Conservation (phyloP, 1,284 basidiomycete genomes). For the Lentinula novae-zelandiae region DNA sequence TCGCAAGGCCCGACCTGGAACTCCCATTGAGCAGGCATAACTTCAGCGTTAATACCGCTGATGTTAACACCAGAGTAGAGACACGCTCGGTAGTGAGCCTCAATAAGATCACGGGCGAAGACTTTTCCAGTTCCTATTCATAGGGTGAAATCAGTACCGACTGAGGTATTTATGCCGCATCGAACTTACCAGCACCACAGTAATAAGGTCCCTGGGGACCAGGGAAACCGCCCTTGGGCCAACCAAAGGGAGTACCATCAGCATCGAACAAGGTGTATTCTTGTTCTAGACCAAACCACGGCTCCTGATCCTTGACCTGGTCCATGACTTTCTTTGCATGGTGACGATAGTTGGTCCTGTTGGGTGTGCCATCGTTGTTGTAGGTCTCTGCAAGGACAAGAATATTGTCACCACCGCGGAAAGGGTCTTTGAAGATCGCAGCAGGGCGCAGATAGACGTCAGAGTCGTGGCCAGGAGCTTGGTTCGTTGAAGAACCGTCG, state of each 20-base stretch:
- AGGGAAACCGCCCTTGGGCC: conserved; percentile 99
- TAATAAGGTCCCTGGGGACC: conserved; percentile 99
- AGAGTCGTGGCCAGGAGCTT: conserved; percentile 93
- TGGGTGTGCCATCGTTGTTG: conserved; percentile 99
- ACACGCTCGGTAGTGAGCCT: conserved; percentile 98
- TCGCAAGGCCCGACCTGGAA: conserved; percentile 99
- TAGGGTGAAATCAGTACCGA: conserved; percentile 11
- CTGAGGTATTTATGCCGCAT: background rate
- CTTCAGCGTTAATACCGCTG: conserved; percentile 99
- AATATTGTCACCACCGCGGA: conserved; percentile 98
- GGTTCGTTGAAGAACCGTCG: conserved; percentile 96
- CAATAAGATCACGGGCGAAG: conserved; percentile 97
- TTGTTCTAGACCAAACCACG: conserved; percentile 99
- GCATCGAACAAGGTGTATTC: conserved; percentile 98
- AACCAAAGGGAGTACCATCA: conserved; percentile 90
- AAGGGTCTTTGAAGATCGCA: conserved; percentile 98
- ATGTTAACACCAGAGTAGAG: conserved; percentile 97
- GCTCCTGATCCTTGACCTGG: conserved; percentile 72
- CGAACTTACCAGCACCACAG: conserved; percentile 92
- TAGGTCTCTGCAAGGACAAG: conserved; percentile 96
- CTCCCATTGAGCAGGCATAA: conserved; percentile 99
- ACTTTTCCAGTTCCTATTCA: conserved; percentile 89
- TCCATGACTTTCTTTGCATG: conserved; percentile 93
- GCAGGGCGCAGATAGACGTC: conserved; percentile 98
- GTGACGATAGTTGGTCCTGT: conserved; percentile 94